Percentiles rank a stretch among this genome's conserved stretches.
Conservation (phyloP, 768 basidiomycete species). For the Suillus discolor region DNA sequence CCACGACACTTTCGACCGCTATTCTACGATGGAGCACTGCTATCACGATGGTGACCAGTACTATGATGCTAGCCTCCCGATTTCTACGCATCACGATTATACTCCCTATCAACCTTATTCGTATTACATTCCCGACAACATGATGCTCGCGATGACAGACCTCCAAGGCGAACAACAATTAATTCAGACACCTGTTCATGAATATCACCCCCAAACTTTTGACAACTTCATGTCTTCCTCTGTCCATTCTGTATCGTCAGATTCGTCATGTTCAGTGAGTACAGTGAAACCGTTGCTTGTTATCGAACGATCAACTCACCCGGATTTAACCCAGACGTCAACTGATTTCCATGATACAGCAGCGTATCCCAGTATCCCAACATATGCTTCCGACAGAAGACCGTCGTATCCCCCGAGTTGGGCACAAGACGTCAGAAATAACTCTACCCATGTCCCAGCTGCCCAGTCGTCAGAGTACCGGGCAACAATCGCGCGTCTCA, state of each 20-base stretch:
- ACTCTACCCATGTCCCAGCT: slow-evolving; percentile 13
- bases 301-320: not conserved
- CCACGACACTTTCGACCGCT: slow-evolving; percentile 24
- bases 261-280: slow-evolving; percentile 18
- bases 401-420: slow-evolving; percentile 23
- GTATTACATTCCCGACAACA: slow-evolving; percentile 33
- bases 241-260: slow-evolving; percentile 9
- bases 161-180: slow-evolving; percentile 23
- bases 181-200: slow-evolving; percentile 28
- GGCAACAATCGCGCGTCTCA: slow-evolving; percentile 33
- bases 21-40: slow-evolving; percentile 10
- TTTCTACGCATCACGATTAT: slow-evolving; percentile 16
- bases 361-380: slow-evolving; percentile 15
- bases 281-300: not conserved
- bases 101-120: slow-evolving; percentile 14
- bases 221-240: slow-evolving; percentile 20
- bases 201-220: slow-evolving; percentile 18
- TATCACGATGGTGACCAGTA: slow-evolving; percentile 22
- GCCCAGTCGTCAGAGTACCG: slow-evolving; percentile 33
- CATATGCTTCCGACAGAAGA: slow-evolving; percentile 20
- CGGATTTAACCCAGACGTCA: not conserved
- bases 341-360: slow-evolving; percentile 12
- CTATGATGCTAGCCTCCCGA: slow-evolving; percentile 23
- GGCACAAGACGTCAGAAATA: slow-evolving; percentile 26
- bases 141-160: slow-evolving; percentile 28